A percentile compares a stretch with the other conserved stretches of the same genome.
phyloP scores from a whole-genome alignment of 108 stramenopile species.

The Nannochloropsis gaditana region DNA sequence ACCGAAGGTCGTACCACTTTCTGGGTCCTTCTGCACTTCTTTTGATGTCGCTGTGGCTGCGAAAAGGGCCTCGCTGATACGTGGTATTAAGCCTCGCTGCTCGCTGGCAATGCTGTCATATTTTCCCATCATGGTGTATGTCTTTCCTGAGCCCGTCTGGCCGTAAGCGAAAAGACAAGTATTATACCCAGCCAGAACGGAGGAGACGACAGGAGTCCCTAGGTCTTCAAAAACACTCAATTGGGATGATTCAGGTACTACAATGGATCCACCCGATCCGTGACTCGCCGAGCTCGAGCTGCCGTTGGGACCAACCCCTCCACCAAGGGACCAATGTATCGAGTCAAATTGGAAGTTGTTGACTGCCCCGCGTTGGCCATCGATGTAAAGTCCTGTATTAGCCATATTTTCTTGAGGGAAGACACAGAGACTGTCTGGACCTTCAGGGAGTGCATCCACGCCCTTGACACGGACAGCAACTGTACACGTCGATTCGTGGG shows the following conservation, averaged over 20 bases:
- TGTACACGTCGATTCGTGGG: background rate
- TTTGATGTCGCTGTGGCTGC: background rate
- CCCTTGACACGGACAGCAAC: constrained; percentile 16
- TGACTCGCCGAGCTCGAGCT: no score
- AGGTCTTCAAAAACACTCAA: constrained; percentile 18
- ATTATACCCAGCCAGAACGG: constrained; percentile 7
- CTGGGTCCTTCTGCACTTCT: background rate
- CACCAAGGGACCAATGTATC: constrained; percentile 14
- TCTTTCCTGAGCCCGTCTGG: constrained; percentile 39
- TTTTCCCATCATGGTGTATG: constrained; percentile 52
- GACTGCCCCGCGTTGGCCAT: background rate
- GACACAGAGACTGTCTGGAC: background rate
- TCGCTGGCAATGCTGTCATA: background rate
- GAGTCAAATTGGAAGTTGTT: constrained; percentile 20
- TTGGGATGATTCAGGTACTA: background rate
- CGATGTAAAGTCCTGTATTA: background rate
- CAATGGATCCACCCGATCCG: no score
- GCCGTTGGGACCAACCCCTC: background rate
- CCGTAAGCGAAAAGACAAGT: constrained; percentile 21
- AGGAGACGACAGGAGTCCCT: constrained; percentile 18
- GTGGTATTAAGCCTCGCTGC: background rate
- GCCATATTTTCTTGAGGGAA: background rate
- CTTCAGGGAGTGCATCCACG: background rate
- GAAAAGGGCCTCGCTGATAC: constrained; percentile 12
- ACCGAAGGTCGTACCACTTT: background rate